Evolutionary conservation across 805 yeast species (phyloP).

Genomic region (Candida yuanshanica): DNA sequence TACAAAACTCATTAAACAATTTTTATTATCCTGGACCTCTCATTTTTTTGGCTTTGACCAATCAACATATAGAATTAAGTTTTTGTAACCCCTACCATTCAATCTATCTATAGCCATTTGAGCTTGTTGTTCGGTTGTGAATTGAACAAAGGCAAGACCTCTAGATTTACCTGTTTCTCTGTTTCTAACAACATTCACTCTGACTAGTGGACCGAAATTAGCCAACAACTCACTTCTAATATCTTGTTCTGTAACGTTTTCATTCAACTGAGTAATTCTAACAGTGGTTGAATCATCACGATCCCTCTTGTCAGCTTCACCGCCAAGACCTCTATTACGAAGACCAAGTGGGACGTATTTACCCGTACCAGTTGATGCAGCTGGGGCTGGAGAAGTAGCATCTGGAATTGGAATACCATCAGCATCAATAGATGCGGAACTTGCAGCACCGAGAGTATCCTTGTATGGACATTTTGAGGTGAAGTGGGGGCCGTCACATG

Average conservation of each 20-base stretch:
- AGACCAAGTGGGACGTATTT: conserved; percentile 61
- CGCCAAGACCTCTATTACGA: conserved; percentile 36
- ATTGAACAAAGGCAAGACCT: conserved; percentile 93
- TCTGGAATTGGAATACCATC: conserved; percentile 41
- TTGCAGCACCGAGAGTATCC: conserved; percentile 62
- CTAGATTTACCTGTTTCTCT: conserved; percentile 91
- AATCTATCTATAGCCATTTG: conserved; percentile 68
- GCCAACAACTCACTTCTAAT: conserved; percentile 66
- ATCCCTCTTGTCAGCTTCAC: conserved; percentile 39
- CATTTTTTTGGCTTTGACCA: conserved; percentile 40
- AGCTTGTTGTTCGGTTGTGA: conserved; percentile 62
- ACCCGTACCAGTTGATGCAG: conserved; percentile 37
- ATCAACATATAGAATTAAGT: conserved; percentile 67
- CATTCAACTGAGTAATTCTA: conserved; percentile 87
- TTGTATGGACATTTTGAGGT: conserved; percentile 94
- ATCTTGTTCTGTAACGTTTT: conserved; percentile 75
- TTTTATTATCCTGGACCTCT: background rate
- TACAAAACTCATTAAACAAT: background rate
- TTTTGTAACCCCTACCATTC: conserved; percentile 90
- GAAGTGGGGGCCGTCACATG: conserved; percentile 91
- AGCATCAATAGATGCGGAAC: conserved; percentile 33
- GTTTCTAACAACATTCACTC: conserved; percentile 82
- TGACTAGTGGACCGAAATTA: conserved; percentile 58
- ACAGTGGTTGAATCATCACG: conserved; percentile 86
- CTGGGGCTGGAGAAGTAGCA: conserved; percentile 47